A percentile compares a stretch with the other conserved stretches of the same genome.
These are phyloP conservation scores for Mortierella sp. DNA, from an alignment of 371 early-diverging fungal species.

Conservation along the genomic window DNA sequence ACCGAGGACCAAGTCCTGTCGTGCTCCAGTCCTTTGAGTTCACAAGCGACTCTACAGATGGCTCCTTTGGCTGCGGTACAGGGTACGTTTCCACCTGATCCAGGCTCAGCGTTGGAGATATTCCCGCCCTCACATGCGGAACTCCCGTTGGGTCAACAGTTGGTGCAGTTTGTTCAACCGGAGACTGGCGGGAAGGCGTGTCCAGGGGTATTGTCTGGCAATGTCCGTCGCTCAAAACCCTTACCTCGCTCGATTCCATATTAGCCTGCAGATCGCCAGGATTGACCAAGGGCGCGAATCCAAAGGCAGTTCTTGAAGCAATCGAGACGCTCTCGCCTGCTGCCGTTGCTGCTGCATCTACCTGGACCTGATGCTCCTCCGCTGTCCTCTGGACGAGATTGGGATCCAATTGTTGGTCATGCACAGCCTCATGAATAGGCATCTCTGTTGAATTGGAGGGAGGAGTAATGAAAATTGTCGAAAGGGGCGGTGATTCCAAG, in stretches of 20 bases:
- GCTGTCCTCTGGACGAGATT: slow-evolving; percentile 8
- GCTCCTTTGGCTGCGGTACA: not conserved
- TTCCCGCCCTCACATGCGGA: slow-evolving; percentile 32
- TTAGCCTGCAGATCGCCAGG: slow-evolving; percentile 17
- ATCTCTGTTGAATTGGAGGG: slow-evolving; percentile 17
- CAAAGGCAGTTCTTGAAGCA: slow-evolving; percentile 35
- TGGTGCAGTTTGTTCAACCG: not conserved
- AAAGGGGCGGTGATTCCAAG: not conserved
- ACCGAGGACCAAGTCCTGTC: slow-evolving; percentile 40
- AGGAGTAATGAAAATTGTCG: slow-evolving; percentile 18
- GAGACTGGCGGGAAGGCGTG: not conserved
- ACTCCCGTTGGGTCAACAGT: not conserved
- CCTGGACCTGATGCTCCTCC: not conserved
- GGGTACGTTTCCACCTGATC: not conserved
- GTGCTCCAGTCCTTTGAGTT: slow-evolving; percentile 43
- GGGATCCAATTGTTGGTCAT: slow-evolving; percentile 14
- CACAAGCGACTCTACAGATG: slow-evolving; percentile 25
- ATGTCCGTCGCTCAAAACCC: slow-evolving; percentile 20
- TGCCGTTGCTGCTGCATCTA: not conserved
- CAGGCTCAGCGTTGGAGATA: slow-evolving; percentile 27
- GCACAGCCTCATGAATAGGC: slow-evolving; percentile 15
- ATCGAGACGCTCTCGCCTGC: slow-evolving; percentile 7
- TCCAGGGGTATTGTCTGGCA: not conserved
- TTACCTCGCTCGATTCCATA: slow-evolving; percentile 18
- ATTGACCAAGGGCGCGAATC: slow-evolving; percentile 27